Conservation (phyloP, 2,329 filamentous ascomycete genomes). For the Hypoxylon sp. region DNA sequence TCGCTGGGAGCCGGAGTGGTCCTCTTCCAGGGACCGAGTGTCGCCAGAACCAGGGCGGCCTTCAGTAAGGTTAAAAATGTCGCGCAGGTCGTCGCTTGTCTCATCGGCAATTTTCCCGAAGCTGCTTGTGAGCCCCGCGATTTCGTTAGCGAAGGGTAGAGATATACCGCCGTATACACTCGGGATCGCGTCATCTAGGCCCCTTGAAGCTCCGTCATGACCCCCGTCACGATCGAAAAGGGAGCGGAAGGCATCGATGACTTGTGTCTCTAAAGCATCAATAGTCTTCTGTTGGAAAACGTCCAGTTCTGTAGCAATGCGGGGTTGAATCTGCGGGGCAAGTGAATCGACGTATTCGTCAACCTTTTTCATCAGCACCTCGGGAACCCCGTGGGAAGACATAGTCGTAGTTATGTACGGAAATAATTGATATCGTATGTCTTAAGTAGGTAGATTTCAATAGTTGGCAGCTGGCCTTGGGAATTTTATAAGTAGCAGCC, state of each 20-base stretch:
- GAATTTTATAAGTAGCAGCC: not conserved
- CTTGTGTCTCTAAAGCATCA: conserved; percentile 8
- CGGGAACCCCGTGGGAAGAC: conserved; percentile 10
- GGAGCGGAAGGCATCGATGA: conserved; percentile 10
- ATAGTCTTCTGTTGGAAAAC: conserved; percentile 17
- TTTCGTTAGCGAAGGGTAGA: conserved; percentile 10
- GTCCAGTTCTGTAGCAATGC: conserved; percentile 8
- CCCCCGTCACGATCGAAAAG: conserved; percentile 10
- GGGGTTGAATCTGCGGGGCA: conserved; percentile 16
- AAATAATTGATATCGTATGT: too few relatives aligned
- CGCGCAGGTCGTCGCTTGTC: conserved; percentile 8
- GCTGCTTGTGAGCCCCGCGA: conserved; percentile 1
- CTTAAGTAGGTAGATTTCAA: not conserved
- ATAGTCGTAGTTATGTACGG: not conserved
- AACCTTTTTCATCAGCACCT: conserved; percentile 15
- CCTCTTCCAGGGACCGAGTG: conserved; percentile 1
- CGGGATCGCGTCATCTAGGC: conserved; percentile 8
- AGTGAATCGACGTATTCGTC: conserved; percentile 16
- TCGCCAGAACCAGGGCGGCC: not conserved
- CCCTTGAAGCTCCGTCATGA: not conserved
- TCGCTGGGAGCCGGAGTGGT: conserved; percentile 6
- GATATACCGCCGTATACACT: conserved; percentile 4
- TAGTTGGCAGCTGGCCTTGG: not conserved
- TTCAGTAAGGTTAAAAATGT: conserved; percentile 13
- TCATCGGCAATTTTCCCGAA: conserved; percentile 9